Conservation (phyloP, 352 stramenopile species). For the Pythium rhizo-oryzae region DNA sequence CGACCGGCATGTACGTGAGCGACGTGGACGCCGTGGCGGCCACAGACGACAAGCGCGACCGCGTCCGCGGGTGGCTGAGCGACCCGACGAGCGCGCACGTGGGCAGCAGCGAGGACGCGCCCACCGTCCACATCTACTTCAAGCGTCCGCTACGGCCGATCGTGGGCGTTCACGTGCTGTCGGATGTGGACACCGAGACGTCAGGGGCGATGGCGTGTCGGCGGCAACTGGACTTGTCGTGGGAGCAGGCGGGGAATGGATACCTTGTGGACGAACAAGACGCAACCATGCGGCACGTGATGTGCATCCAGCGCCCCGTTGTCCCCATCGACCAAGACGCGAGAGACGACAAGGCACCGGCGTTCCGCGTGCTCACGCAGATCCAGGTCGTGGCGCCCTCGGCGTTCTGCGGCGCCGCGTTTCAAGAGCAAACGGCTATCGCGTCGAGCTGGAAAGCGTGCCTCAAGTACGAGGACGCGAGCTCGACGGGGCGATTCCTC, state of each 20-base stretch:
- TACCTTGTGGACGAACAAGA: neutral
- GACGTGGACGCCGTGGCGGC: conserved; percentile 1
- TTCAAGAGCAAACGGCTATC: neutral
- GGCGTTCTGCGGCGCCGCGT: neutral
- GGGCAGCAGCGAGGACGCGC: too few species aligned
- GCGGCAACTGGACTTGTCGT: conserved; percentile 1
- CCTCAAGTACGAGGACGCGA: conserved; percentile 4
- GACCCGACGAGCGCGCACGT: conserved; percentile 9
- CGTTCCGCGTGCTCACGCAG: neutral
- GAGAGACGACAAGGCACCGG: neutral
- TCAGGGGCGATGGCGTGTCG: conserved; percentile 6
- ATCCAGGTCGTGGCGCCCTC: neutral
- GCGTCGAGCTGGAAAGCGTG: neutral
- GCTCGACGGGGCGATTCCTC: neutral
- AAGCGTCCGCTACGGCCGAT: conserved; percentile 27
- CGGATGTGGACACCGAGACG: neutral
- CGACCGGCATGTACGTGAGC: conserved; percentile 29
- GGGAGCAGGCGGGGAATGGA: conserved; percentile 17
- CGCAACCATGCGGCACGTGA: neutral
- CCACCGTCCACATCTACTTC: conserved; percentile 11
- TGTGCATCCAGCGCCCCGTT: conserved; percentile 9
- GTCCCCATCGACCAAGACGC: neutral
- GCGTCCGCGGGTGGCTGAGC: conserved; percentile 3
- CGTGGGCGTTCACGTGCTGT: conserved; percentile 4
- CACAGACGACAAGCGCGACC: neutral